Conservation (phyloP, 2,329 filamentous ascomycete species). For the Hymenoscyphus albidus region DNA sequence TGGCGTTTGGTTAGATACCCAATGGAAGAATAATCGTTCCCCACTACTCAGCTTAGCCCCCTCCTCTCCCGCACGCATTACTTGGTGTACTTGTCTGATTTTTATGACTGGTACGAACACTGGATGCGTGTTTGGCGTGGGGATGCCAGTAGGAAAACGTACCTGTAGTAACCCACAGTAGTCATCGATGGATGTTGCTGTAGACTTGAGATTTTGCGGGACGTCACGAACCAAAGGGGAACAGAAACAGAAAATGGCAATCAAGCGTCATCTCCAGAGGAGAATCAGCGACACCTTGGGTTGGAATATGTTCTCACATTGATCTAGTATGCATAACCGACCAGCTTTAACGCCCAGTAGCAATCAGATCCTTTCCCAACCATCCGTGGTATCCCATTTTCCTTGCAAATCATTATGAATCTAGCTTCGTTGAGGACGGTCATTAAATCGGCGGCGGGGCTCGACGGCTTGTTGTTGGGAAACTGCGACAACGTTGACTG, state of each 20-base stretch:
- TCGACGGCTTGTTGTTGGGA: slow-evolving; percentile 83
- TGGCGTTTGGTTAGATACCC: slow-evolving; percentile 9
- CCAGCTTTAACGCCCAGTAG: slow-evolving; percentile 32
- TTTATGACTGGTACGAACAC: neutral
- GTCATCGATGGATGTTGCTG: neutral
- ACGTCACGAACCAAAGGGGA: slow-evolving; percentile 17
- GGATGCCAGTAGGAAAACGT: neutral
- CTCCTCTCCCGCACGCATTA: neutral
- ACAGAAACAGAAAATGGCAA: slow-evolving; percentile 62
- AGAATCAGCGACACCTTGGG: slow-evolving; percentile 91
- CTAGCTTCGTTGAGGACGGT: slow-evolving; percentile 52
- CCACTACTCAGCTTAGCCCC: no score
- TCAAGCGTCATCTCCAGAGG: slow-evolving; percentile 77
- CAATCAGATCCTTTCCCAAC: slow-evolving; percentile 30
- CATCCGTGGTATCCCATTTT: slow-evolving; percentile 22
- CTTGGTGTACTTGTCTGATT: neutral
- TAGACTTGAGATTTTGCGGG: neutral
- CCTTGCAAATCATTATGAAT: slow-evolving; percentile 26
- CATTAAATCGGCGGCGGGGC: slow-evolving; percentile 74
- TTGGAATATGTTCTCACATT: slow-evolving; percentile 52
- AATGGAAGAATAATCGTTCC: neutral
- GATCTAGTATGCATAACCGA: slow-evolving; percentile 49
- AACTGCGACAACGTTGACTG: slow-evolving; percentile 92
- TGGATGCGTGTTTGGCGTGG: neutral
- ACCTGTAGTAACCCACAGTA: neutral